Evolutionary conservation across 2,329 filamentous ascomycete genomes (phyloP), one percentile per base, ranked within the genome.

Genomic region (Fusarium sp.): DNA sequence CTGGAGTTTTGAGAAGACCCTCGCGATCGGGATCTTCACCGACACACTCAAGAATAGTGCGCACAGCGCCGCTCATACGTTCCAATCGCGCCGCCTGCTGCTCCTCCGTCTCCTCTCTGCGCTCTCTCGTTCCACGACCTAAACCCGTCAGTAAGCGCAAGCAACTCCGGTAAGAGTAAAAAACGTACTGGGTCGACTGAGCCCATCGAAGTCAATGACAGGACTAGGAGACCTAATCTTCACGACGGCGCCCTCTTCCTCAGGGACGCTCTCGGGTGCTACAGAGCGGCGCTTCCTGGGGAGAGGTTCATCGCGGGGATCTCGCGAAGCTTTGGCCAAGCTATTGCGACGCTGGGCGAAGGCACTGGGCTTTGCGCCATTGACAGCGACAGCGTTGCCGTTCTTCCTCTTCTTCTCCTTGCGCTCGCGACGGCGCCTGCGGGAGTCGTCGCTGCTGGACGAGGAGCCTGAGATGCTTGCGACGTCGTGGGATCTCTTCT

Each of bases 11-110:
- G 22, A 92, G 84, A 45, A 93, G 83, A 47, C 91, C 91, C 72
- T 91, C 89, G 38, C 91, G 87, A 74, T 91, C 86, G 0, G 90
- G 89, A 74, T 93, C 90, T 82, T 93, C 91, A 75, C 91, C 91
- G 11, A 93, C 84, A 75, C 91, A 93, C 80, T 93, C 91, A 36
- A 93, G 87, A 20, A 93, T 85, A 4, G 91, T 92, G 55, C 89
- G 85, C 32, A 93, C 89, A 42, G 91, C 91, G 51, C 85, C 89
- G 68, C 86, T 85, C 82, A 93, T 87, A 78, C 87, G 89, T 22
- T 87, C 84, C 42, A 92, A 80, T 51, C 91, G 86, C 69, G 81
- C 81, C 18, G 83, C 85, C 36, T 85, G 85, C 52, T 81, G 72
- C 34, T 82, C 77, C n/a, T 70, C 51, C 20, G 82, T 87, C 75